Base-by-base conservation (phyloP, 2,329 filamentous ascomycete species). In the Trichoderma sp. region DNA sequence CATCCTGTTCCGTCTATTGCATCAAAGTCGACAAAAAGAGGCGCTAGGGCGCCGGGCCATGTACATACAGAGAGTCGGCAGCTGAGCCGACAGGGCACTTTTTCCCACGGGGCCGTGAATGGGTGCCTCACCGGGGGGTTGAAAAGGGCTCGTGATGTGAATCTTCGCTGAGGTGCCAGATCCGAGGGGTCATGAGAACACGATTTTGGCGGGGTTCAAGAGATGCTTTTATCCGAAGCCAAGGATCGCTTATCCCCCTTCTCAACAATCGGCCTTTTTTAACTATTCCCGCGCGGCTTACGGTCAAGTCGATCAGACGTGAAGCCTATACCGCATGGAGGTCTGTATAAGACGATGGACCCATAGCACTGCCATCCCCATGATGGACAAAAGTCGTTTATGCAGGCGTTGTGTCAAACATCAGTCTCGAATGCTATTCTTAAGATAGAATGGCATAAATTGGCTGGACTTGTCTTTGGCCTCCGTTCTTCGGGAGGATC, bases 141-240 rank as follows among this genome's bases (percentile, higher is more conserved):
- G 37, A 13, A 21, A 24, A 35, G 59, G 27, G 40, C 65, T 47
- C 65, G 65, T 68, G 65, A 68, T 68, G 35, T 61, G 47, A 40
- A 37, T 59, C 37, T 58, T 52, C 16, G 27, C 10, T 8, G 64
- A 29, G 55, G 55, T 35, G 21, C 40, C 49, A 52, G 37, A 58
- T 66, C 40, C 19, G 19, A 56, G n/a, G 53, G 64, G 64, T 59
- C 55, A 67, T 67, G 64, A 67, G 64, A 59, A 67, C 64, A 59
- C 6, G 19, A 11, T 33, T 57, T 21, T 19, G 24, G 47, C 24
- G 19, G 47, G n/a, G 24, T 49, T 24, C 35, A 33, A 33, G 6
- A 43, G 16, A 43, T 8, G n/a, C 16, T 19, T 43, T 33, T 21
- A 35, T 65, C 49, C 53, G 49, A 43, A 43, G 16, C 62, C 16